Evolutionary conservation across 805 yeast species (phyloP).

Genomic region (Hanseniaspora pseudoguilliermondii): DNA sequence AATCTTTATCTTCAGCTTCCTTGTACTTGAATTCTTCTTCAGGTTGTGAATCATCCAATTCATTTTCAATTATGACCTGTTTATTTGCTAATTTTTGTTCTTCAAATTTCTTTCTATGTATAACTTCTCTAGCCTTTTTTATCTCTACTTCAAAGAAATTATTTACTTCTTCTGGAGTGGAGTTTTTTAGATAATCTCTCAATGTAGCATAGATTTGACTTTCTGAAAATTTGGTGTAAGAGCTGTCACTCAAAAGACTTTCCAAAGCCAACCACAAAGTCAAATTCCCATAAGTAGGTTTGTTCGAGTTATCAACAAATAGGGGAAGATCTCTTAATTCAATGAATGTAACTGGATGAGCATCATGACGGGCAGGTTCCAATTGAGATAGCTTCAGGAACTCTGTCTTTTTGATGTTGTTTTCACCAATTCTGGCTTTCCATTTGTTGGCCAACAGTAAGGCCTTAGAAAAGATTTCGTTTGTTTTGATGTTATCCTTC

Average conservation of each 20-base stretch:
- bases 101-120: not conserved
- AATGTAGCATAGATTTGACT: not conserved
- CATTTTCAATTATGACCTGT: not conserved
- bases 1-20: constrained; percentile 13
- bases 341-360: constrained; percentile 75
- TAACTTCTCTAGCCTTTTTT: constrained; percentile 8
- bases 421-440: constrained; percentile 14
- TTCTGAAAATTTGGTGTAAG: not conserved
- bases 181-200: not conserved
- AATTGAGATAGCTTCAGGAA: constrained; percentile 73
- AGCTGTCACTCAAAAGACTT: constrained; percentile 11
- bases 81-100: not conserved
- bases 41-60: not conserved
- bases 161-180: not conserved
- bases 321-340: constrained; percentile 65
- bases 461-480: constrained; percentile 51
- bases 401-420: constrained; percentile 36
- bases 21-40: not conserved
- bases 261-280: constrained; percentile 25
- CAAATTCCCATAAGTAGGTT: constrained; percentile 23
- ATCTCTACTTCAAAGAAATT: constrained; percentile 4
- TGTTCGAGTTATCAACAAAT: not conserved
- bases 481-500: constrained; percentile 29
- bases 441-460: constrained; percentile 47
- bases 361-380: constrained; percentile 80